Evolutionary conservation across 1,284 basidiomycete species (phyloP).

Genomic region (Dichomitus squalens): DNA sequence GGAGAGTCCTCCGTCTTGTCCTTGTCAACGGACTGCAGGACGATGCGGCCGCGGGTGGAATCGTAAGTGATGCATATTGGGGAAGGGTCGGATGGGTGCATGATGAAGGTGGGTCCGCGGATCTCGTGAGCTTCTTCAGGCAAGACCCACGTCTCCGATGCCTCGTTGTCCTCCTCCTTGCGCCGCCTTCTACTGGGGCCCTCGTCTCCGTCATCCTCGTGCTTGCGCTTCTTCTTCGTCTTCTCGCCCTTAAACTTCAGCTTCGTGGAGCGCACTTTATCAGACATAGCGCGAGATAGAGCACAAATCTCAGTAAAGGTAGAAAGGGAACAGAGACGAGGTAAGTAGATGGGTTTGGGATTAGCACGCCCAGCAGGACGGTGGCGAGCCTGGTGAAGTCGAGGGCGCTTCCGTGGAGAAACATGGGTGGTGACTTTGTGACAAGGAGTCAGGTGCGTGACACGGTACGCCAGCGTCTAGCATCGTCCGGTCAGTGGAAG

Average conservation of each 20-base stretch:
- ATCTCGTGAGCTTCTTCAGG: conserved; percentile 74
- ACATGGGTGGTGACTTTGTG: no score
- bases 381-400: neutral
- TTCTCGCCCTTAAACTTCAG: conserved; percentile 90
- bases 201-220: conserved; percentile 51
- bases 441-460: conserved; percentile 10
- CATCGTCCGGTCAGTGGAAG: conserved; percentile 14
- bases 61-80: conserved; percentile 79
- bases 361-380: no score
- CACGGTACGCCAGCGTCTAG: conserved; percentile 11
- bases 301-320: neutral
- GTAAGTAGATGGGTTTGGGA: neutral
- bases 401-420: conserved; percentile 1
- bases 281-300: conserved; percentile 38
- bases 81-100: conserved; percentile 75
- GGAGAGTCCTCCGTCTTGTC: conserved; percentile 45
- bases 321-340: neutral
- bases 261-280: conserved; percentile 65
- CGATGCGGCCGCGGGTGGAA: conserved; percentile 72
- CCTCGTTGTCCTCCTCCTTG: conserved; percentile 56
- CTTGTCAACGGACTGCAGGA: conserved; percentile 65
- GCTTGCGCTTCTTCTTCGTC: conserved; percentile 77
- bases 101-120: conserved; percentile 81
- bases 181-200: conserved; percentile 48
- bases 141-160: conserved; percentile 77